Percentiles rank a stretch among this genome's conserved stretches.
Evolutionary conservation across 257 asterid genomes (phyloP).

Genomic region (Capsicum pubescens): DNA sequence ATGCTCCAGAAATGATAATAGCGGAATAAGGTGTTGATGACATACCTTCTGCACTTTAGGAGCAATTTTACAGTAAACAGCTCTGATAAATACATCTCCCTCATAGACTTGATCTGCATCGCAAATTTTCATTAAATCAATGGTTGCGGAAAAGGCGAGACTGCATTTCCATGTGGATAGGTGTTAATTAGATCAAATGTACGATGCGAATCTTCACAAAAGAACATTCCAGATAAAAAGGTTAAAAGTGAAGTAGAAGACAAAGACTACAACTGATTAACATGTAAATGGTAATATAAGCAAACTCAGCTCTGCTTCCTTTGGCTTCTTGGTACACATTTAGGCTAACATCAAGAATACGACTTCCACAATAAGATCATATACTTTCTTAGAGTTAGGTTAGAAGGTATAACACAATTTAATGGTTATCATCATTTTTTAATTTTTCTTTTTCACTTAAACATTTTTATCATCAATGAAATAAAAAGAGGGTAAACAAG

Average conservation of each 20-base stretch:
- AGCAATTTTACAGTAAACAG: slow-evolving; percentile 69
- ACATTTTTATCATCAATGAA: background rate
- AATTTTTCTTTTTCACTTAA: background rate
- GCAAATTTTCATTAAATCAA: slow-evolving; percentile 6
- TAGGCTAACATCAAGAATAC: too few relatives aligned
- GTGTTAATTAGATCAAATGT: background rate
- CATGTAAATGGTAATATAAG: too few relatives aligned
- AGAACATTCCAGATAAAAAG: background rate
- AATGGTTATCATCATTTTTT: too few relatives aligned
- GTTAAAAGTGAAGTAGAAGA: background rate
- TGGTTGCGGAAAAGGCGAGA: background rate
- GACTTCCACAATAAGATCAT: too few relatives aligned
- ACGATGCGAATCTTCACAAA: background rate
- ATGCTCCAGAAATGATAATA: too few relatives aligned
- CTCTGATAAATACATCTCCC: slow-evolving; percentile 65
- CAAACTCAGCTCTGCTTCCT: too few relatives aligned
- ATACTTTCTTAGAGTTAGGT: too few relatives aligned
- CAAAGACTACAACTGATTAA: background rate
- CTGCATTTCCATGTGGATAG: background rate
- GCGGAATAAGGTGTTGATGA: too few relatives aligned
- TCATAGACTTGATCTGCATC: slow-evolving; percentile 85
- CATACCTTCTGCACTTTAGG: slow-evolving; percentile 67
- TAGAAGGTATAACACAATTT: too few relatives aligned
- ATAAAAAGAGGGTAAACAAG: background rate
- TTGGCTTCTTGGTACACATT: too few relatives aligned